These are phyloP conservation scores for Lachancea quebecensis DNA, from an alignment of 805 yeast species.

Conservation along the genomic window DNA sequence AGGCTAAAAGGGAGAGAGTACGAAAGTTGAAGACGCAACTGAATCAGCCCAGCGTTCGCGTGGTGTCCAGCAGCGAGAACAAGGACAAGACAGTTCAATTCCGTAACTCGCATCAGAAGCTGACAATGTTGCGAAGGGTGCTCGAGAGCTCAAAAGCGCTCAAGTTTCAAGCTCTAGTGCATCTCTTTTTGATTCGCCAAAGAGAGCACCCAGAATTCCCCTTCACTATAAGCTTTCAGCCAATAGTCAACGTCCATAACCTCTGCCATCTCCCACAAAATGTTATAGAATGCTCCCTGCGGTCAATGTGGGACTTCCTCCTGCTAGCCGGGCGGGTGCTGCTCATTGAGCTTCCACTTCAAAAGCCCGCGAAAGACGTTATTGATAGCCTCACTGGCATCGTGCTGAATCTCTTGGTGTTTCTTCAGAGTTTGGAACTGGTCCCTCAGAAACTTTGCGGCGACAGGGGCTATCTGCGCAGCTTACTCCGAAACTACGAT, in stretches of 20 bases:
- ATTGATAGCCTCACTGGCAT: conserved; percentile 16
- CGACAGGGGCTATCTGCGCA: conserved; percentile 3
- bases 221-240: conserved; percentile 22
- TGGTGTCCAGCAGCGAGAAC: neutral
- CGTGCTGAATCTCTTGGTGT: conserved; percentile 12
- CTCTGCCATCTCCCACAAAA: conserved; percentile 16
- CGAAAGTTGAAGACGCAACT: neutral
- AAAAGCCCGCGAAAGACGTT: conserved; percentile 7
- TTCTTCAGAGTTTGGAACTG: conserved; percentile 13
- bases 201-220: conserved; percentile 20
- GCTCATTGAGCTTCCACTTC: conserved; percentile 12
- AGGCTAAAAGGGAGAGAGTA: conserved; percentile 8
- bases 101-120: conserved; percentile 8
- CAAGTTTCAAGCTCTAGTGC: conserved; percentile 12
- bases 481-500: conserved; percentile 21
- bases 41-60: neutral
- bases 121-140: conserved; percentile 14
- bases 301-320: conserved; percentile 20
- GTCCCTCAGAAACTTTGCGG: conserved; percentile 9
- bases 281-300: conserved; percentile 17
- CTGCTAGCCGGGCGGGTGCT: conserved; percentile 12
- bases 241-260: conserved; percentile 22
- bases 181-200: conserved; percentile 20
- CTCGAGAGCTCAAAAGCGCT: conserved; percentile 7
- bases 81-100: neutral